Percentiles rank a stretch among this genome's conserved stretches.
phyloP scores from a whole-genome alignment of 257 asterid genomes.

The Salvia hispanica region DNA sequence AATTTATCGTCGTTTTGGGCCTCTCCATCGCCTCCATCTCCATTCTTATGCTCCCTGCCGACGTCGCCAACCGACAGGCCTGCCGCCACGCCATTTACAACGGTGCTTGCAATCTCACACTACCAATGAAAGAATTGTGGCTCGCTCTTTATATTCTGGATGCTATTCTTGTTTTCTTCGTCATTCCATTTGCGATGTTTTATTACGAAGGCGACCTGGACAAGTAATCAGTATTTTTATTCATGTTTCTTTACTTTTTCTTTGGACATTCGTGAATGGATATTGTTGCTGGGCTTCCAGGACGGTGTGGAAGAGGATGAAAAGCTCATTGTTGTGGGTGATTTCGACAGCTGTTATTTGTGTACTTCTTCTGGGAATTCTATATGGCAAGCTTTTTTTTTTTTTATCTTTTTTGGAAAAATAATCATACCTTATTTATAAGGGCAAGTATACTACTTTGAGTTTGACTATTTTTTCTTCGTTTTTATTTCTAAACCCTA shows the following conservation, averaged over 20 bases:
- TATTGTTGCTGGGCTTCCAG: constrained; percentile 41
- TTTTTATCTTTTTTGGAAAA: no score
- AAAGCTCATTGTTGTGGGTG: constrained; percentile 83
- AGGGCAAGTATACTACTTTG: not conserved
- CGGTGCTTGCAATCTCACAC: constrained; percentile 85
- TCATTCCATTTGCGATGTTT: constrained; percentile 23
- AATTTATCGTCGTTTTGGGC: constrained; percentile 83
- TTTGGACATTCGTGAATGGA: constrained; percentile 14
- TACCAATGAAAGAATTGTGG: constrained; percentile 91
- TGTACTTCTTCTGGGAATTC: constrained; percentile 74
- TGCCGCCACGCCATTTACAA: constrained; percentile 85
- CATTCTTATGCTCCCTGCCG: constrained; percentile 89
- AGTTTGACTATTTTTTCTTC: not conserved
- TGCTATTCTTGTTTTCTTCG: constrained; percentile 42
- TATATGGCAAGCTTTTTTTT: constrained; percentile 58
- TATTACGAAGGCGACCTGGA: constrained; percentile 40
- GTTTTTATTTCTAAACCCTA: not conserved
- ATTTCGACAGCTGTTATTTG: constrained; percentile 67
- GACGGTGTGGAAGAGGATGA: constrained; percentile 69
- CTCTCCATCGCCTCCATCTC: constrained; percentile 91
- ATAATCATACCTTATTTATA: no score
- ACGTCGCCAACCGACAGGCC: constrained; percentile 89
- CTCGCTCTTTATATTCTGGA: constrained; percentile 76
- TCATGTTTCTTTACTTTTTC: not conserved
- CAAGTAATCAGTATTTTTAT: constrained; percentile 40